These are phyloP conservation scores for Magnusiomyces sp. DNA, from an alignment of 1,139 yeast genomes.

Conservation along the genomic window DNA sequence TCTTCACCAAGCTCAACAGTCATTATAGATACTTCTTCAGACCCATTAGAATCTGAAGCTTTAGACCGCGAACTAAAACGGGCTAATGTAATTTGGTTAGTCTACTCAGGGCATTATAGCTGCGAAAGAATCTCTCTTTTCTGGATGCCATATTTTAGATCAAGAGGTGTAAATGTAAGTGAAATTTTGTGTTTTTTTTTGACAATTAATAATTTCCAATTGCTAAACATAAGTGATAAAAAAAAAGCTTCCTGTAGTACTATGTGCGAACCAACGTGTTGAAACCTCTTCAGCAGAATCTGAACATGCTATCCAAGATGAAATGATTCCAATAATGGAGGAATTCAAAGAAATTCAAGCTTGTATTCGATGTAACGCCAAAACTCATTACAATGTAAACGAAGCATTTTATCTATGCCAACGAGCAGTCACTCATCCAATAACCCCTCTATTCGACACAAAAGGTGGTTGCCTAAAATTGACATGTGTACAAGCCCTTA, in stretches of 20 bases:
- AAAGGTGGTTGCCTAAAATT: conserved; percentile 78
- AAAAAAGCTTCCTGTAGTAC: conserved; percentile 55
- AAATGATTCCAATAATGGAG: conserved; percentile 74
- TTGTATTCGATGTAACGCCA: conserved; percentile 81
- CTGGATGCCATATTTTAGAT: conserved; percentile 90
- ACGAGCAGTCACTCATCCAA: conserved; percentile 83
- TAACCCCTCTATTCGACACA: conserved; percentile 91
- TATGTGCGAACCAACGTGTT: conserved; percentile 82
- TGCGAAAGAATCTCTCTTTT: conserved; percentile 84
- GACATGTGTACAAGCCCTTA: conserved; percentile 64
- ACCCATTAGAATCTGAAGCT: conserved; percentile 44
- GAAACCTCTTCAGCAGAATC: conserved; percentile 27
- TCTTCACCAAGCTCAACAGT: conserved; percentile 57
- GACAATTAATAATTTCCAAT: not conserved
- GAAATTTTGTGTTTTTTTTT: not conserved
- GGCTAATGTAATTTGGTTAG: conserved; percentile 89
- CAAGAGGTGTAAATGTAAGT: conserved; percentile 68
- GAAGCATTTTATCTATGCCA: conserved; percentile 86
- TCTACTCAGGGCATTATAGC: conserved; percentile 87
- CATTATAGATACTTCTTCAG: conserved; percentile 67
- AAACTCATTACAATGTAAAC: conserved; percentile 70
- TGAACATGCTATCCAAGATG: conserved; percentile 44
- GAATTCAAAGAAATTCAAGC: conserved; percentile 94
- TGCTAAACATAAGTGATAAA: conserved; percentile 5
- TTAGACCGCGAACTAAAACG: conserved; percentile 68